A percentile compares a stretch with the other conserved stretches of the same genome.
These are phyloP conservation scores for Pestalotiopsis sp. DNA, from an alignment of 2,329 filamentous ascomycete genomes.

Conservation along the genomic window DNA sequence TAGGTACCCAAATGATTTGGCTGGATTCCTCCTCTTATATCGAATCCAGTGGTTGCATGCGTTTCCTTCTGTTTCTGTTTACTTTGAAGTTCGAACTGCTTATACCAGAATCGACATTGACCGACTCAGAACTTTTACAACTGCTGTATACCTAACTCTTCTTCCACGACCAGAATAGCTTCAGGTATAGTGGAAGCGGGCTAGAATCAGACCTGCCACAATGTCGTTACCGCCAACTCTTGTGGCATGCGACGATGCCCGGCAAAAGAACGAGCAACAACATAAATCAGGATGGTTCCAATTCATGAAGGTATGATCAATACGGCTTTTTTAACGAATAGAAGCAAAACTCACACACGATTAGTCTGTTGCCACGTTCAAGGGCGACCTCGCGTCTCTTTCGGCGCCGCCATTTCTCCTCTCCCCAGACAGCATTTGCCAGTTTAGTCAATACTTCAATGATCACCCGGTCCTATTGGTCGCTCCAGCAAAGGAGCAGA, in stretches of 20 bases:
- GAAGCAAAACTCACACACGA: slow-evolving; percentile 8
- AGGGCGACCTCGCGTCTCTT: slow-evolving; percentile 78
- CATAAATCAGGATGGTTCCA: slow-evolving; percentile 32
- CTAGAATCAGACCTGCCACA: background rate
- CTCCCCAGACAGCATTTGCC: slow-evolving; percentile 75
- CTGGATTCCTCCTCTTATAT: background rate
- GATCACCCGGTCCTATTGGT: slow-evolving; percentile 79
- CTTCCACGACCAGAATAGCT: background rate
- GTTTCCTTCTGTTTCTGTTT: background rate
- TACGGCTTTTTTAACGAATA: background rate
- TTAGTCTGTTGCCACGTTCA: slow-evolving; percentile 78
- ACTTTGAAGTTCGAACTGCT: background rate
- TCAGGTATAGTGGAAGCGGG: too few relatives aligned
- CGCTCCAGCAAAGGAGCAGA: slow-evolving; percentile 77
- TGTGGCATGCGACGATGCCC: slow-evolving; percentile 22
- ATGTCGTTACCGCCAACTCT: slow-evolving; percentile 4
- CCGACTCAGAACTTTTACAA: too few relatives aligned
- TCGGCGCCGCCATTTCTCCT: slow-evolving; percentile 85
- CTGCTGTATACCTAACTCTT: background rate
- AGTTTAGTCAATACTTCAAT: slow-evolving; percentile 83
- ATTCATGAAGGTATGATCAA: slow-evolving; percentile 28
- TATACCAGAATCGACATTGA: background rate
- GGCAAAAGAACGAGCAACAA: slow-evolving; percentile 25
- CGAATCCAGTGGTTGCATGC: background rate
- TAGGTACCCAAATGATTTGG: background rate